Conservation (phyloP, 2,329 filamentous ascomycete species). For the Venturia nashicola region DNA sequence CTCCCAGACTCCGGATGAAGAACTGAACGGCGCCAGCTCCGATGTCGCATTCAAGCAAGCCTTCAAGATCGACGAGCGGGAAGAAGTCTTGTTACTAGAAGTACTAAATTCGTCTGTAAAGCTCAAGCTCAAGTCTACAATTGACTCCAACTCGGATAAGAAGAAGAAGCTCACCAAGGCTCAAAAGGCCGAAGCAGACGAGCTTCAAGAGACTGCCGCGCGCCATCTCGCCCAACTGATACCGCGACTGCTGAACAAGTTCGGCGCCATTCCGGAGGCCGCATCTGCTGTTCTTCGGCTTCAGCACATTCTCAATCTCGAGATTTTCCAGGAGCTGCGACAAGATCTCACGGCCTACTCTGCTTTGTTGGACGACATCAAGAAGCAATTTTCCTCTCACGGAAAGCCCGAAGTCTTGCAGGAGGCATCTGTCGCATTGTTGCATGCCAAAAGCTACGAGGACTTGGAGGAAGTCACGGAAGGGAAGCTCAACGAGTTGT, state of each 20-base stretch:
- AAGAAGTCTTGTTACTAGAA: slow-evolving; percentile 79
- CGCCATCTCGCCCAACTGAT: slow-evolving; percentile 67
- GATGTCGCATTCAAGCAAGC: slow-evolving; percentile 56
- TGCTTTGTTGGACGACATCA: slow-evolving; percentile 77
- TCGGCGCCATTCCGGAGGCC: slow-evolving; percentile 76
- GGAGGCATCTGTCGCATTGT: slow-evolving; percentile 69
- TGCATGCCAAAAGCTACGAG: slow-evolving; percentile 76
- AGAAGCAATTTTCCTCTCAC: slow-evolving; percentile 88
- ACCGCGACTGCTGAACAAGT: slow-evolving; percentile 81
- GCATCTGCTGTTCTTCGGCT: slow-evolving; percentile 76
- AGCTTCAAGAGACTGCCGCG: slow-evolving; percentile 67
- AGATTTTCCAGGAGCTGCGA: slow-evolving; percentile 77
- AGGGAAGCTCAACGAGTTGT: slow-evolving; percentile 65
- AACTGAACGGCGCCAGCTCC: slow-evolving; percentile 44
- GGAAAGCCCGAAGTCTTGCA: slow-evolving; percentile 73
- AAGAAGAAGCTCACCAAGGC: slow-evolving; percentile 43
- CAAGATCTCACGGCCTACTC: slow-evolving; percentile 75
- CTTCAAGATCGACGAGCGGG: slow-evolving; percentile 59
- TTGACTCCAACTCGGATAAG: slow-evolving; percentile 47
- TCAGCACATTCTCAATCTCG: slow-evolving; percentile 75
- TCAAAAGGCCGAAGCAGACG: slow-evolving; percentile 43
- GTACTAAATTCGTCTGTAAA: slow-evolving; percentile 76
- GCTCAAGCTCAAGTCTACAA: slow-evolving; percentile 52
- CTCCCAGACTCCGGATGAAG: slow-evolving; percentile 42
- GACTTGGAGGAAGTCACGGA: slow-evolving; percentile 81